These are phyloP conservation scores for Aspergillus hiratsukae DNA, from an alignment of 2,329 filamentous ascomycete genomes.

Conservation along the genomic window DNA sequence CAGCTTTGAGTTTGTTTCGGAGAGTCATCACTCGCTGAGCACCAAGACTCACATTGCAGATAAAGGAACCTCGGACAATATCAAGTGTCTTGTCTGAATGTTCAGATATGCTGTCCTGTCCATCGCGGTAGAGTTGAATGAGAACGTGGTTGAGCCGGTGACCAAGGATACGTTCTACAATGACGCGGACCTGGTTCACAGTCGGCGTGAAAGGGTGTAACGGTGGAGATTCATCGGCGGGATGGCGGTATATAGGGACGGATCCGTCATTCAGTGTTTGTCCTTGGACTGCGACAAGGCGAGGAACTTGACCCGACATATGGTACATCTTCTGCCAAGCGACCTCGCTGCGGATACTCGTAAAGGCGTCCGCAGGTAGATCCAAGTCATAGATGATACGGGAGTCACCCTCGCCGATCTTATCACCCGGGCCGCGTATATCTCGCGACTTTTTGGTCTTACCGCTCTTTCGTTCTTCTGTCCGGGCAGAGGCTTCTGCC, in stretches of 20 bases:
- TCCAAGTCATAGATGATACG: slow-evolving; percentile 68
- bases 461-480: slow-evolving; percentile 17
- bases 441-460: slow-evolving; percentile 16
- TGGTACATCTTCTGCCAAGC: slow-evolving; percentile 91
- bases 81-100: slow-evolving; percentile 97
- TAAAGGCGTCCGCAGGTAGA: slow-evolving; percentile 58
- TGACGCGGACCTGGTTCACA: slow-evolving; percentile 62
- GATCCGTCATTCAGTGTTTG: slow-evolving; percentile 60
- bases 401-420: slow-evolving; percentile 77
- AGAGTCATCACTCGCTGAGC: slow-evolving; percentile 87
- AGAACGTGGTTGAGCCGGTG: slow-evolving; percentile 86
- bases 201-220: slow-evolving; percentile 70
- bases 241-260: slow-evolving; percentile 90
- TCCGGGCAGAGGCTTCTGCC: slow-evolving; percentile 8
- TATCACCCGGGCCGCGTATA: slow-evolving; percentile 46
- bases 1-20: slow-evolving; percentile 57
- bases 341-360: slow-evolving; percentile 67
- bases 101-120: slow-evolving; percentile 88
- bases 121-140: slow-evolving; percentile 87
- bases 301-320: slow-evolving; percentile 83
- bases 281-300: slow-evolving; percentile 86
- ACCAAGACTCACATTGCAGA: slow-evolving; percentile 92
- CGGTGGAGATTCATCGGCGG: slow-evolving; percentile 79
- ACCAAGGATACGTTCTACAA: slow-evolving; percentile 67
- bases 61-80: slow-evolving; percentile 72